Evolutionary conservation across 169 alveolate genomes (phyloP).

Genomic region (Plasmodium coatneyi): DNA sequence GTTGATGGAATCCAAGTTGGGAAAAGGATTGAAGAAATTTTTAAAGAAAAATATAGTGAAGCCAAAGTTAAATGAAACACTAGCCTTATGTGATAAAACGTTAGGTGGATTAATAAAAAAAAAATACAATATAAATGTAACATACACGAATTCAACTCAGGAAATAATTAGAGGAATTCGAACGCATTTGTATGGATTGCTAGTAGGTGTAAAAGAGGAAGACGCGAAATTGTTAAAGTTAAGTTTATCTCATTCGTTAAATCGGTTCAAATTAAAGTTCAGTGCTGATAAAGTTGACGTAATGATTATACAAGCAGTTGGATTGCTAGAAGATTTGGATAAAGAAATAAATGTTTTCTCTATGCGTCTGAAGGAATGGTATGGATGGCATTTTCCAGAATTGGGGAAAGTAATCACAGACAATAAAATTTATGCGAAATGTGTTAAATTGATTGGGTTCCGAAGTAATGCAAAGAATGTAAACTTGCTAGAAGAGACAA

Average conservation of each 20-base stretch:
- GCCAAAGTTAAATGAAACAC: slow-evolving; percentile 89
- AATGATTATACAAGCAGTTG: slow-evolving; percentile 99
- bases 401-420: slow-evolving; percentile 96
- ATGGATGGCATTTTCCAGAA: slow-evolving; percentile 99
- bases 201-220: slow-evolving; percentile 90
- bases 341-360: slow-evolving; percentile 98
- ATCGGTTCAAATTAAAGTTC: slow-evolving; percentile 97
- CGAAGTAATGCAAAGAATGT: slow-evolving; percentile 88
- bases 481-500: slow-evolving; percentile 87
- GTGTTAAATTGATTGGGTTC: slow-evolving; percentile 91
- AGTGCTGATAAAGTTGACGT: slow-evolving; percentile 99
- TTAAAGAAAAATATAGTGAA: slow-evolving; percentile 94
- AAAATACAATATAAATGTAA: slow-evolving; percentile 87
- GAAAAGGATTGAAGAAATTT: slow-evolving; percentile 94
- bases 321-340: slow-evolving; percentile 97
- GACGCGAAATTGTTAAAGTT: slow-evolving; percentile 78
- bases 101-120: slow-evolving; percentile 91
- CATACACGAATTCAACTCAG: slow-evolving; percentile 87
- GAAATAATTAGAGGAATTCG: slow-evolving; percentile 91
- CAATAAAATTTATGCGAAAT: slow-evolving; percentile 93
- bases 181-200: slow-evolving; percentile 86
- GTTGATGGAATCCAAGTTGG: slow-evolving; percentile 92
- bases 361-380: slow-evolving; percentile 98
- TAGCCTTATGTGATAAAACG: slow-evolving; percentile 91
- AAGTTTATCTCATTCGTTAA: slow-evolving; percentile 92